Evolutionary conservation across 75 land plant genomes (phyloP).

Genomic region (Selaginella tamariscina): DNA sequence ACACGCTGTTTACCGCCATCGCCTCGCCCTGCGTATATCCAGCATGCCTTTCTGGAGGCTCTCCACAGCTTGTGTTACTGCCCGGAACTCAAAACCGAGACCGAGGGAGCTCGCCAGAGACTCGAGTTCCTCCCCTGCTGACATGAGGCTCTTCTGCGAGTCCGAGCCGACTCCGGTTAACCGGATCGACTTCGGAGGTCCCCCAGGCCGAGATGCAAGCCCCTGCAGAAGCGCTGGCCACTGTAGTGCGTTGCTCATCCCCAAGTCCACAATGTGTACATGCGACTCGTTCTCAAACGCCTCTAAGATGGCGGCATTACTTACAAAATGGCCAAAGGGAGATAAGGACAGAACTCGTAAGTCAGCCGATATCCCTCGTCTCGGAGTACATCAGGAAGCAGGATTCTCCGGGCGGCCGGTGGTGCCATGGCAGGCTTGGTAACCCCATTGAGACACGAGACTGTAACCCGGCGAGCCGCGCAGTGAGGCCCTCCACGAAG

Average conservation of each 20-base stretch:
- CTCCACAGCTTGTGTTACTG: slow-evolving; percentile 23
- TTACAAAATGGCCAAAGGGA: slow-evolving; percentile 43
- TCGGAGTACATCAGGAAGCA: slow-evolving; percentile 26
- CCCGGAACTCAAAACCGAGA: slow-evolving; percentile 21
- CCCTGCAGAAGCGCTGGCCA: slow-evolving; percentile 33
- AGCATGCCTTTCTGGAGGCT: slow-evolving; percentile 14
- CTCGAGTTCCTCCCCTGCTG: slow-evolving; percentile 22
- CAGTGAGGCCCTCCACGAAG: slow-evolving; percentile 32
- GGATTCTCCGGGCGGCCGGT: slow-evolving; percentile 5
- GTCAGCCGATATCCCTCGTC: slow-evolving; percentile 33
- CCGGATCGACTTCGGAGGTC: neutral
- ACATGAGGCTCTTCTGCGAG: slow-evolving; percentile 21
- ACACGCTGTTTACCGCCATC: slow-evolving; percentile 30
- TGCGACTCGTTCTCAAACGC: slow-evolving; percentile 29
- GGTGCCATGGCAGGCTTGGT: neutral
- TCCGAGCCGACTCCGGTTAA: neutral
- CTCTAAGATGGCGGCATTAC: slow-evolving; percentile 35
- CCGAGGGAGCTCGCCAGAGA: neutral
- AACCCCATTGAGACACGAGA: slow-evolving; percentile 17
- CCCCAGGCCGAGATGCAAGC: slow-evolving; percentile 17
- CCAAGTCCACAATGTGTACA: slow-evolving; percentile 42
- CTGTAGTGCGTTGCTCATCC: slow-evolving; percentile 37
- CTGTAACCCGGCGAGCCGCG: slow-evolving; percentile 18
- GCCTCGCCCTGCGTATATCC: slow-evolving; percentile 19
- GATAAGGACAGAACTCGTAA: slow-evolving; percentile 38